A percentile compares a stretch with the other conserved stretches of the same genome.
phyloP scores from a whole-genome alignment of 352 stramenopile species.

The Globisporangium canariense region DNA sequence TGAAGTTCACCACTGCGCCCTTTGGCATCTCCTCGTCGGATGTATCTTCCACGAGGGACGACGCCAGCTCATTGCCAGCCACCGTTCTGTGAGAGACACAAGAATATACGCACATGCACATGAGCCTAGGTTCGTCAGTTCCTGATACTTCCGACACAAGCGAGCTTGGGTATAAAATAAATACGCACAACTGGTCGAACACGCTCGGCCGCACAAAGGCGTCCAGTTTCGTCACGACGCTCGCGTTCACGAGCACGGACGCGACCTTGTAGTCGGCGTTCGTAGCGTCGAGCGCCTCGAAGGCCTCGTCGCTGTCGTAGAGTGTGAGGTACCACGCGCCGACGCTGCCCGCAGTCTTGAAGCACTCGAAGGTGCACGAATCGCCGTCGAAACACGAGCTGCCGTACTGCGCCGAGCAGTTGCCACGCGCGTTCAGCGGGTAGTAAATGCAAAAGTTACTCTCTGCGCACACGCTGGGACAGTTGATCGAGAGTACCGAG shows the following conservation, averaged over 20 bases:
- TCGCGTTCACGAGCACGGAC: slow-evolving; percentile 6
- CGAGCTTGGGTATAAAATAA: too few species aligned
- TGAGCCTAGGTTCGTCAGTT: neutral
- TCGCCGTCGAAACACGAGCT: slow-evolving; percentile 7
- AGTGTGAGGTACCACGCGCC: slow-evolving; percentile 7
- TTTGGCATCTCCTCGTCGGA: neutral
- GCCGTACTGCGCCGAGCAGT: slow-evolving; percentile 3
- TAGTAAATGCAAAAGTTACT: slow-evolving; percentile 7
- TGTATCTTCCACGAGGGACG: neutral
- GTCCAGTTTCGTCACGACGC: slow-evolving; percentile 6
- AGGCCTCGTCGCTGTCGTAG: slow-evolving; percentile 1
- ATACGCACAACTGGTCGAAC: slow-evolving; percentile 1
- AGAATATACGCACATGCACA: neutral
- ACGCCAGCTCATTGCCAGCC: slow-evolving; percentile 4
- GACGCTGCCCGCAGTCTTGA: neutral
- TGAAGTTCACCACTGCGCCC: slow-evolving; percentile 5
- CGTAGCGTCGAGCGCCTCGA: neutral
- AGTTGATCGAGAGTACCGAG: slow-evolving; percentile 4
- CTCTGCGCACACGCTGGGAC: slow-evolving; percentile 1
- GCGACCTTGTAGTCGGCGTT: neutral
- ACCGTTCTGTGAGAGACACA: neutral
- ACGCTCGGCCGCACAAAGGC: neutral
- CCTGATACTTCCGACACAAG: neutral
- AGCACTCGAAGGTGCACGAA: slow-evolving; percentile 7
- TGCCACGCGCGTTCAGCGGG: neutral